These are phyloP conservation scores for Quercus parvula DNA, from an alignment of 306 rosid species.

Conservation along the genomic window DNA sequence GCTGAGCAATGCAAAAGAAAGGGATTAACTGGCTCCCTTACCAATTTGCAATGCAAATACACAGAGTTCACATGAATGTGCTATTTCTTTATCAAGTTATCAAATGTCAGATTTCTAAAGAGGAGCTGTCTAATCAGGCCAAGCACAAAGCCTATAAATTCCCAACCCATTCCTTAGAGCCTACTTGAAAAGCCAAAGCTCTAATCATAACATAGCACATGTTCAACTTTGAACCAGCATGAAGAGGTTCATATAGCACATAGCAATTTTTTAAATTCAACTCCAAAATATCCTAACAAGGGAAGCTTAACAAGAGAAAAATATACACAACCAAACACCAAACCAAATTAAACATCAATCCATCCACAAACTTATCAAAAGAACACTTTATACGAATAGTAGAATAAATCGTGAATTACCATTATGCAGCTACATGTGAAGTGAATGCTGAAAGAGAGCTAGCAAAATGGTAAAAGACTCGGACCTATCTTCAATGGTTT, in stretches of 20 bases:
- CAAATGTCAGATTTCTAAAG: neutral
- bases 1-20: neutral
- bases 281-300: neutral
- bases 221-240: neutral
- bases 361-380: neutral
- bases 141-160: neutral
- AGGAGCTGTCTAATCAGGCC: neutral
- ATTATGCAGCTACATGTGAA: neutral
- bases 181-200: neutral
- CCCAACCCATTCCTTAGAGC: neutral
- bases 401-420: neutral
- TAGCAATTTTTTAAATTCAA: neutral
- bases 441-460: neutral
- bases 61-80: neutral
- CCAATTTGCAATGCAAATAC: neutral
- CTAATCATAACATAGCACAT: neutral
- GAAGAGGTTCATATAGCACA: neutral
- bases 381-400: neutral
- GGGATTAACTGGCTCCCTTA: neutral
- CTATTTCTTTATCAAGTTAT: neutral
- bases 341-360: neutral
- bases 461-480: neutral
- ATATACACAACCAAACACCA: neutral
- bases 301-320: neutral
- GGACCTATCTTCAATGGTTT: constrained; percentile 14